phyloP scores from a whole-genome alignment of 2,329 filamentous ascomycete genomes.

The Aspergillus carbonarius region DNA sequence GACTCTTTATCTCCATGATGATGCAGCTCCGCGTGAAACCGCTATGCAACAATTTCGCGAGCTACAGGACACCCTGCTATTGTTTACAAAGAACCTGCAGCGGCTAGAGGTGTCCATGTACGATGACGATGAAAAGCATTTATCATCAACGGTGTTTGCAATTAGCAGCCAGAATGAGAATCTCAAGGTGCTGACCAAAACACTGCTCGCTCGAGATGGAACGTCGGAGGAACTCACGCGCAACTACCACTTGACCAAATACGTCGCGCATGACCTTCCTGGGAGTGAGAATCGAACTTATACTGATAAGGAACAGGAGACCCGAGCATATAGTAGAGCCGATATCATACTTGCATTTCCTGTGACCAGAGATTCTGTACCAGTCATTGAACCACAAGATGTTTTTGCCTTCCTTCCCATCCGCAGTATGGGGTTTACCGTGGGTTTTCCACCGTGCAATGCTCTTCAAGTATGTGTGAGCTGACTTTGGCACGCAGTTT shows the following conservation, averaged over 20 bases:
- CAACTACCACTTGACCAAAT: constrained; percentile 33
- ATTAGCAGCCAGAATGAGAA: neutral
- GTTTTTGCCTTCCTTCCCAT: constrained; percentile 52
- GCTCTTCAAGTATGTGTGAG: neutral
- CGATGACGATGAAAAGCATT: constrained; percentile 15
- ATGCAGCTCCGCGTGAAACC: constrained; percentile 3
- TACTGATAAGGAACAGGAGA: neutral
- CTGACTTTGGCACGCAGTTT: constrained; percentile 34
- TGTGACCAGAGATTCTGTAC: constrained; percentile 29
- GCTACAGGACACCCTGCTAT: constrained; percentile 40
- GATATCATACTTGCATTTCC: constrained; percentile 52
- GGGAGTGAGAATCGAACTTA: constrained; percentile 23
- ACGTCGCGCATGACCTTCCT: too few relatives aligned
- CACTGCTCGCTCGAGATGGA: neutral
- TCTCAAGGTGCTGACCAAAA: neutral
- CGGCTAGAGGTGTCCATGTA: constrained; percentile 23
- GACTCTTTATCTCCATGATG: constrained; percentile 30
- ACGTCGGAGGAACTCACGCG: neutral
- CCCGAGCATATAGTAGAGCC: constrained; percentile 16
- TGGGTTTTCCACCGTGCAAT: too few relatives aligned
- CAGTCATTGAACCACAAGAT: constrained; percentile 42
- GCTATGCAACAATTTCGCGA: constrained; percentile 22
- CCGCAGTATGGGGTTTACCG: constrained; percentile 45
- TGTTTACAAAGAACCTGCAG: constrained; percentile 47
- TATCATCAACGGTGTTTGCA: constrained; percentile 2